phyloP scores from a whole-genome alignment of 2,329 filamentous ascomycete genomes.

The Aspergillus unguis region DNA sequence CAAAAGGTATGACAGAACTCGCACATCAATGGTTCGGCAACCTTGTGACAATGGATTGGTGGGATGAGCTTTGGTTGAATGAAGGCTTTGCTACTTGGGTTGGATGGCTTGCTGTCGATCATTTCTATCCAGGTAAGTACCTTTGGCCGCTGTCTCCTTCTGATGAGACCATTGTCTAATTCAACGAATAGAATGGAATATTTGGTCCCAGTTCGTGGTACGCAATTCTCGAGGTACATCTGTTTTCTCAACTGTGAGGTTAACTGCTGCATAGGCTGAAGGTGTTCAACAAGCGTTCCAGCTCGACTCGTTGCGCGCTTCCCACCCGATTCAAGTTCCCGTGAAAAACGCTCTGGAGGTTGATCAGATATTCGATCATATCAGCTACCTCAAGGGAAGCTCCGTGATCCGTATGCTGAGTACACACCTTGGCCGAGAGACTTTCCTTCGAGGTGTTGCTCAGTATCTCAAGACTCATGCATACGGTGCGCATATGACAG shows the following conservation, averaged over 20 bases:
- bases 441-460: conserved; percentile 85
- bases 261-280: conserved; percentile 63
- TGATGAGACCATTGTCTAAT: conserved; percentile 17
- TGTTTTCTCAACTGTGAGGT: conserved; percentile 32
- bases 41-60: conserved; percentile 95
- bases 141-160: neutral
- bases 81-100: conserved; percentile 99
- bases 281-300: conserved; percentile 87
- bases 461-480: conserved; percentile 84
- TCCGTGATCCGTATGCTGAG: conserved; percentile 96
- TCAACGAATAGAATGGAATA: conserved; percentile 70
- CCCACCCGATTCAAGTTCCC: conserved; percentile 93
- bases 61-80: conserved; percentile 89
- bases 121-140: conserved; percentile 70
- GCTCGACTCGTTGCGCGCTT: conserved; percentile 84
- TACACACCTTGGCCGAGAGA: conserved; percentile 79
- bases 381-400: conserved; percentile 95
- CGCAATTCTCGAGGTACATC: conserved; percentile 55
- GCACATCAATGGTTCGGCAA: conserved; percentile 97
- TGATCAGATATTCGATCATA: conserved; percentile 96
- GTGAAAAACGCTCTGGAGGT: conserved; percentile 92
- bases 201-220: conserved; percentile 94
- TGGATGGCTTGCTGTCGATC: conserved; percentile 86
- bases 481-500: conserved; percentile 57
- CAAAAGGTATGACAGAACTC: conserved; percentile 57